These are phyloP conservation scores for Calonectria ilicicola DNA, from an alignment of 2,329 filamentous ascomycete genomes.

Conservation along the genomic window DNA sequence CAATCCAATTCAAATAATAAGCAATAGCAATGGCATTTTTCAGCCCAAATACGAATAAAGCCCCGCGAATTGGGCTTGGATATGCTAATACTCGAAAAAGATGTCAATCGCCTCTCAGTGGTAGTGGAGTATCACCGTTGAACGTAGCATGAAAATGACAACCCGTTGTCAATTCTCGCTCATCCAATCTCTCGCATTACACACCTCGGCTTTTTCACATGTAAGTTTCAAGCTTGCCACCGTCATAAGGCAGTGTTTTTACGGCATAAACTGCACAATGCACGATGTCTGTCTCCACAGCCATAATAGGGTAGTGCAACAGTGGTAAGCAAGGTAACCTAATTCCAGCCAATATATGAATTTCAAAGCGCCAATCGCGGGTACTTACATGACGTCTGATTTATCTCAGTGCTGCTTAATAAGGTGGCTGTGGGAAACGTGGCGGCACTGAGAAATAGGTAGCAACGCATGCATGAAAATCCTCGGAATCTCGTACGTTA, in stretches of 20 bases:
- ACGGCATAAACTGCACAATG: background rate
- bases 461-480: background rate
- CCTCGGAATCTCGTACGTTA: background rate
- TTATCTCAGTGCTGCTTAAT: too few relatives aligned
- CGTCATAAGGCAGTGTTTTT: background rate
- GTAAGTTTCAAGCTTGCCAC: background rate
- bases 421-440: background rate
- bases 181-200: background rate
- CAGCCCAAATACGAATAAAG: too few relatives aligned
- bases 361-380: too few relatives aligned
- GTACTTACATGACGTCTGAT: too few relatives aligned
- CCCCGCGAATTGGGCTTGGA: too few relatives aligned
- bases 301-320: background rate
- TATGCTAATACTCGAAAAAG: too few relatives aligned
- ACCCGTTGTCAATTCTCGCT: background rate
- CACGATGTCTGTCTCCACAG: background rate
- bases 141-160: background rate
- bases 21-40: too few relatives aligned
- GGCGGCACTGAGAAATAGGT: background rate
- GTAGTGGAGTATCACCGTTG: background rate
- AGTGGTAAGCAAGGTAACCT: background rate
- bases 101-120: background rate
- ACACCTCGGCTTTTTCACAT: background rate
- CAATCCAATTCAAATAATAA: too few relatives aligned
- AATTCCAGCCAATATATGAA: too few relatives aligned